Base-by-base conservation (phyloP, 257 asterid species). In the Oldenlandia corymbosa region DNA sequence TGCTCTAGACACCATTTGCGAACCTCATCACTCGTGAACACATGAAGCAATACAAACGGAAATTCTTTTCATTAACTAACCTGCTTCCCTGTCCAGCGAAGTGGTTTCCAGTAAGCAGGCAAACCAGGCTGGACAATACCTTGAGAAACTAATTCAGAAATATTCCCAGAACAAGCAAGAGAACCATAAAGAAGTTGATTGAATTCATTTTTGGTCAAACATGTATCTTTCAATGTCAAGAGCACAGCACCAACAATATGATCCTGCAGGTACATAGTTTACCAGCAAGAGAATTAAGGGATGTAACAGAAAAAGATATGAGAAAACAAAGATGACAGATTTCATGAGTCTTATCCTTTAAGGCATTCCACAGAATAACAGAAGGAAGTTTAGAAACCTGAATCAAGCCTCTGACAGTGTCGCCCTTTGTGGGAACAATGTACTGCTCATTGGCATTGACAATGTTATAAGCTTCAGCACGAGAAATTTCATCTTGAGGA, bases 81-180 rank as follows among this genome's bases (percentile, higher is more conserved):
- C 99, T 93, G 99, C 63, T 93, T 93, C 72, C 99, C 99, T 10
- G 99, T 93, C 99, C 99, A 93, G 71, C 90, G 96, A 68, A 95
- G 99, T 75, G 99, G 99, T 77, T 90, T 89, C 99, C 91, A 90
- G 43, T 90, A 71, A 61, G 97, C 67, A 48, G 99, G 99, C 78
- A 87, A 71, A 47, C 87, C 71, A 66, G 91, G 74, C 68, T 70
- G 78, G 76, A 84, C 77, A 65, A 68, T 17, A 67, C 85, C 79
- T 70, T 88, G 96, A 49, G 82, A 81, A 73, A 81, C 87, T 55
- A 81, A 71, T 14, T 79, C 21, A 39, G 94, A 83, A 70, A 83
- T 79, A 76, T 83, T 91, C 9, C 31, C 62, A 23, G 84, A 69
- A 55, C 66, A 89, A 59, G 84, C 85, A 34, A 97, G 95, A 67